Evolutionary conservation across 2,329 filamentous ascomycete genomes (phyloP), one percentile per base, ranked within the genome.

Genomic region (Chaetomium sp.): DNA sequence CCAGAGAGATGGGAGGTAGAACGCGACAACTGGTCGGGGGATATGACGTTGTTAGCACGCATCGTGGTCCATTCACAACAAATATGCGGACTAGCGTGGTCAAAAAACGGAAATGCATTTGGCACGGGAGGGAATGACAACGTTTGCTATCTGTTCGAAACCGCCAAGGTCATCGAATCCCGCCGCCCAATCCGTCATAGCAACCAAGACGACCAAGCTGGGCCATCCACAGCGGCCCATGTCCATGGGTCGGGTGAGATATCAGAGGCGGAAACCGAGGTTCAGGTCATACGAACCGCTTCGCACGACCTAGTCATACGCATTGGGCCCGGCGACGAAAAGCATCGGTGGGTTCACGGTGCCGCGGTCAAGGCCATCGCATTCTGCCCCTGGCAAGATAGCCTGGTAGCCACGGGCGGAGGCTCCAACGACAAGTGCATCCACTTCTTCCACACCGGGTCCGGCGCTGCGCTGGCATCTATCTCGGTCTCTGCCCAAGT

Each of bases 341-440:
- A 85, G 71, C 87, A 96, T 75, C 84, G 84, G 35, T 95, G 92
- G 85, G 76, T 82, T 12, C 92, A 99, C 75, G 87, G 87, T 29
- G 94, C 94, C 0, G 95, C 95, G 2, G 91, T 98, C 70, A 99
- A 99, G 77, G 95, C 95, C 35, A 95, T 98, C 70, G 93, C 95
- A 1, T 98, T 98, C 77, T 96, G 94, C 68, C 94, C 95, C 0
- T 99, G 93, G 94, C 90, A 94, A 63, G 86, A 90, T 27, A 90
- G 90, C 3, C 83, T 99, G 4, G 78, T 99, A 47, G 95, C 95
- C 16, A 96, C 94, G 1, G 93, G 95, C 3, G 94, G 95, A 47
- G 95, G 95, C 27, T 94, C 91, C 54, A 96, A 96, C 72, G 94
- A 99, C 78, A 92, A 92, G 71, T 92, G 92, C 75, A 97, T 99